Base-by-base conservation (phyloP, 2,329 filamentous ascomycete species). In the Epichloe gansuensis region DNA sequence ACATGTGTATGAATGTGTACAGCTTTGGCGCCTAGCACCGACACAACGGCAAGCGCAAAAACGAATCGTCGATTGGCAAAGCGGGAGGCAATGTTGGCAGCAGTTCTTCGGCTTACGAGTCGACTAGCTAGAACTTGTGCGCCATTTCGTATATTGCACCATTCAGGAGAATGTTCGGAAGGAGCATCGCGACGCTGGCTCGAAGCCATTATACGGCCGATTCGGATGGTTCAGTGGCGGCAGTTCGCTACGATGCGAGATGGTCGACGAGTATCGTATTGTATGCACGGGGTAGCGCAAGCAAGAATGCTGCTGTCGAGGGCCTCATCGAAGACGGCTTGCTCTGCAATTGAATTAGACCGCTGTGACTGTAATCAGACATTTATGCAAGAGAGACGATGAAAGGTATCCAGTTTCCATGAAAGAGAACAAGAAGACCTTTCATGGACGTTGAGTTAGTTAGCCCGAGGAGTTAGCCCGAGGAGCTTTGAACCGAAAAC, bases 1-100 rank as follows among this genome's bases (percentile, higher is more conserved):
- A 59, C 53, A 35, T 67, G 63, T n/a, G 57, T 61, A 51, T 60
- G 57, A 36, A 67, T 56, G 50, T 67, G 64, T 1, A 59, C 56
- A 4, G 54, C 53, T 41, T 67, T 67, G 34, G 63, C 63, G 13
- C 54, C 57, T 13, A 62, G 56, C 35, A 63, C 54, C 4, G 62
- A 56, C 54, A 63, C 50, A 3, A 59, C 56, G 31, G 59, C 57
- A 25, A 65, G 51, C 3, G 64, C 56, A 51, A 67, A 67, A 51
- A 60, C 55, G 50, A 66, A 63, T 5, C 61, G 59, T 42, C 57
- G 55, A 52, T 62, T 65, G 38, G 58, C 55, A n/a, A 64, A 39
- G 7, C 60, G 58, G 21, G 50, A 46, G 6, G 44, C 34, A 27
- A 52, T 25, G 38, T 39, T 38, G 11, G 49, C 45, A 9, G 39